These are phyloP conservation scores for Wickerhamiella kurtzmanii DNA, from an alignment of 805 yeast species.

Conservation along the genomic window DNA sequence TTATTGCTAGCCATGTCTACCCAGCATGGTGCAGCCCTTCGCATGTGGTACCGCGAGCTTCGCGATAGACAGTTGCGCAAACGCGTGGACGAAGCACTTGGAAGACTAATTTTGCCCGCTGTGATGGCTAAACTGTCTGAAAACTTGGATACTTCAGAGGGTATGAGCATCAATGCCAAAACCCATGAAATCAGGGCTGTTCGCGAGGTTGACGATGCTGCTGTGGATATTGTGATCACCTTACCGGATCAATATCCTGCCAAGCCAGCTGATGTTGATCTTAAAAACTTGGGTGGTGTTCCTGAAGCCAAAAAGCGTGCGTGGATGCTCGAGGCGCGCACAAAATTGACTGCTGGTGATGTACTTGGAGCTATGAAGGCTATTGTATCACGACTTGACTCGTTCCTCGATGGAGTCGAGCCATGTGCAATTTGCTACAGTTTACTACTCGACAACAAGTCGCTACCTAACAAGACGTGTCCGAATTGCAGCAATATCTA, in stretches of 20 bases:
- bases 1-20: constrained; percentile 9
- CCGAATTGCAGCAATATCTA: constrained; percentile 84
- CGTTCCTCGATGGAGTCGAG: constrained; percentile 79
- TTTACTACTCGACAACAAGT: constrained; percentile 76
- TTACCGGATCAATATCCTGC: constrained; percentile 65
- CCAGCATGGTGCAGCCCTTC: constrained; percentile 9
- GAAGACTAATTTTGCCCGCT: constrained; percentile 9
- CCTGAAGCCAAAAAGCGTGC: constrained; percentile 88
- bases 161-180: constrained; percentile 10
- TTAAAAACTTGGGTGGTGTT: constrained; percentile 78
- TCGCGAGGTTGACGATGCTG: constrained; percentile 17
- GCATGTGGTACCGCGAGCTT: constrained; percentile 18
- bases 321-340: constrained; percentile 85
- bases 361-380: constrained; percentile 48
- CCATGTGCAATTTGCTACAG: constrained; percentile 97
- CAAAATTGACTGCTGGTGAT: constrained; percentile 42
- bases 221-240: constrained; percentile 38
- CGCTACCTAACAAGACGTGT: constrained; percentile 80
- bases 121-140: constrained; percentile 9
- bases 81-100: constrained; percentile 9
- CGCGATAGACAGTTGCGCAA: constrained; percentile 13
- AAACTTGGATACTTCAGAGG: constrained; percentile 5
- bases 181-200: constrained; percentile 17
- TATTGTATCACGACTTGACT: constrained; percentile 58
- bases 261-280: constrained; percentile 47